A percentile compares a stretch with the other conserved stretches of the same genome.
phyloP scores from a whole-genome alignment of 73 alveolate genomes.

The Tetrahymena malaccensis region DNA sequence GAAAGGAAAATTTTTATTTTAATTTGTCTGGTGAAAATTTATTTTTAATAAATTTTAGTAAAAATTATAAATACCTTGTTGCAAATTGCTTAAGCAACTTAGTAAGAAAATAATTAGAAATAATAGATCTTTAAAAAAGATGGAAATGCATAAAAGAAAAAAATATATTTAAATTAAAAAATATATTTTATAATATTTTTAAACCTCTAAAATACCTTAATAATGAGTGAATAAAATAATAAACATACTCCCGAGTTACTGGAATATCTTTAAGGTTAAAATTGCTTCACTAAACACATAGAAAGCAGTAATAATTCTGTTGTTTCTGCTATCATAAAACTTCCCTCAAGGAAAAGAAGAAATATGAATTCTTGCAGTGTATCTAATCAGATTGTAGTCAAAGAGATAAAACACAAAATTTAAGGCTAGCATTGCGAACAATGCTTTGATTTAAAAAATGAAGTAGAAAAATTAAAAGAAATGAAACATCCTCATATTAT shows the following conservation, averaged over 20 bases:
- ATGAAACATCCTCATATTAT: neutral
- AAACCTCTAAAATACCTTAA: neutral
- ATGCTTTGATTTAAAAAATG: neutral
- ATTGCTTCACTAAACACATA: neutral
- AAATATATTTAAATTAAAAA: too few species aligned
- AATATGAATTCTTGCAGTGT: neutral
- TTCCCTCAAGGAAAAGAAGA: neutral
- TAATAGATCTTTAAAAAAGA: neutral
- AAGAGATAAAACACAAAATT: neutral
- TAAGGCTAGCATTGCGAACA: neutral
- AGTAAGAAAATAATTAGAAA: neutral
- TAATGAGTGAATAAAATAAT: neutral
- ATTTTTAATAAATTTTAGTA: too few species aligned
- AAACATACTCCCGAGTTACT: neutral
- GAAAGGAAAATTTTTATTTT: neutral
- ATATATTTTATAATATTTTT: too few species aligned
- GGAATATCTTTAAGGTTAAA: neutral
- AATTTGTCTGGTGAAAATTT: neutral
- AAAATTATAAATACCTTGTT: neutral
- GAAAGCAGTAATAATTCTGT: neutral
- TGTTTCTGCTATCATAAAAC: neutral
- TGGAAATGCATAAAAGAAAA: neutral
- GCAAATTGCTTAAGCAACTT: neutral
- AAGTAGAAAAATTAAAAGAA: neutral
- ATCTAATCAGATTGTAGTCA: neutral